phyloP scores from a whole-genome alignment of 73 alveolate genomes.

The Paramecium tetraurelia region DNA sequence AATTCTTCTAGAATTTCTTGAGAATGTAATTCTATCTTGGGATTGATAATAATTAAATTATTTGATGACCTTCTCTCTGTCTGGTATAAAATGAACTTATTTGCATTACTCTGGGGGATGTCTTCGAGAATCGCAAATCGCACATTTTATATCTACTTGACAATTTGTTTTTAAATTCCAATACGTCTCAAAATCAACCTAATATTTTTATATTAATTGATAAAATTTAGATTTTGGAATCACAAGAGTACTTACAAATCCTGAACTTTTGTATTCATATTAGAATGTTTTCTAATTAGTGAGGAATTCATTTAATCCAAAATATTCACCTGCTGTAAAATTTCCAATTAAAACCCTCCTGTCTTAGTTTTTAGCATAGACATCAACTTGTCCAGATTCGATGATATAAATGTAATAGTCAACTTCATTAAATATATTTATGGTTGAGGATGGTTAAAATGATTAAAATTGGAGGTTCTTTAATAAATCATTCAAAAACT shows the following conservation, averaged over 20 bases:
- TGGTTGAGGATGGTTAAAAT: not conserved
- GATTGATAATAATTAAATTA: not conserved
- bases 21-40: not conserved
- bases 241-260: constrained; percentile 8
- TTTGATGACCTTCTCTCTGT: not conserved
- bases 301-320: constrained; percentile 15
- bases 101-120: not conserved
- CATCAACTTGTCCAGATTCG: constrained; percentile 20
- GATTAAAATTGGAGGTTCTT: not conserved
- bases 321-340: not conserved
- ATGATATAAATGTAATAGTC: not conserved
- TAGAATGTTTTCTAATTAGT: not conserved
- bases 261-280: constrained; percentile 18
- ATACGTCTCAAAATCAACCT: not conserved
- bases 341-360: not conserved
- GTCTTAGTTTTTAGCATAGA: not conserved
- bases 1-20: not conserved
- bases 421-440: not conserved
- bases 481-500: not conserved
- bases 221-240: not conserved
- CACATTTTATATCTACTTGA: not conserved
- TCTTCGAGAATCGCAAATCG: not conserved
- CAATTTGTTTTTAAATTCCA: not conserved
- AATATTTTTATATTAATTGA: not conserved
- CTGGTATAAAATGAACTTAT: constrained; percentile 26